These are phyloP conservation scores for Pseudogymnoascus sp. DNA, from an alignment of 2,329 filamentous ascomycete genomes.

Conservation along the genomic window DNA sequence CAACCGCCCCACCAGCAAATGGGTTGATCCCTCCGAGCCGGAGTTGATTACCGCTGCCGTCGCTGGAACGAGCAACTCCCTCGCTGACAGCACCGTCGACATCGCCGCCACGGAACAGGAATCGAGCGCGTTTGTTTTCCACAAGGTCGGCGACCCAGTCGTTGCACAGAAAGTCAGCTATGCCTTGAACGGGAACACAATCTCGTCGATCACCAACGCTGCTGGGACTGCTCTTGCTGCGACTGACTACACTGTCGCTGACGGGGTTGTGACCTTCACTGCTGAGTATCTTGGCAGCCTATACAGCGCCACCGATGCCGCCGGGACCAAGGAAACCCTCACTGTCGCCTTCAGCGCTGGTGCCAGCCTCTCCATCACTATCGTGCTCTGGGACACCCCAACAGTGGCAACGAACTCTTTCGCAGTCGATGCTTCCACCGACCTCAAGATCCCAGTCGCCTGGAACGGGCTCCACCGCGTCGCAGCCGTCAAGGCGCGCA, in stretches of 20 bases:
- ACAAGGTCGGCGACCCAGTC: slow-evolving; percentile 41
- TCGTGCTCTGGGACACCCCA: slow-evolving; percentile 49
- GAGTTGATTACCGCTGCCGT: slow-evolving; percentile 43
- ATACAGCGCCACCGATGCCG: slow-evolving; percentile 35
- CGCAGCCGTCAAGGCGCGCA: slow-evolving; percentile 46
- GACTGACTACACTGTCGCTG: slow-evolving; percentile 44
- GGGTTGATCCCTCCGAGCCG: slow-evolving; percentile 45
- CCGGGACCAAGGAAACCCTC: slow-evolving; percentile 45
- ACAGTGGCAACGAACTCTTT: slow-evolving; percentile 17
- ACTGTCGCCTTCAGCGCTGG: slow-evolving; percentile 49
- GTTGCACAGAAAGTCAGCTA: slow-evolving; percentile 42
- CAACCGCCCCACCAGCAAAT: slow-evolving; percentile 42
- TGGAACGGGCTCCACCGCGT: slow-evolving; percentile 46
- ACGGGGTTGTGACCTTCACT: slow-evolving; percentile 42
- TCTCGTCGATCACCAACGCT: slow-evolving; percentile 37
- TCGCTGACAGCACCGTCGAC: slow-evolving; percentile 49
- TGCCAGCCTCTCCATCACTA: slow-evolving; percentile 39
- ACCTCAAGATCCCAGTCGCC: slow-evolving; percentile 43
- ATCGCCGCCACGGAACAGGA: slow-evolving; percentile 38
- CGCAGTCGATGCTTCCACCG: slow-evolving; percentile 12
- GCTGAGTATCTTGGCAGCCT: slow-evolving; percentile 41
- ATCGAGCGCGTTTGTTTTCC: slow-evolving; percentile 50
- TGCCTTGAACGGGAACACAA: slow-evolving; percentile 48
- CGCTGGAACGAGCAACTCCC: slow-evolving; percentile 40
- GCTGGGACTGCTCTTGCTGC: slow-evolving; percentile 34